Base-by-base conservation (phyloP, 2,329 filamentous ascomycete genomes). In the Trichoderma asperellum region DNA sequence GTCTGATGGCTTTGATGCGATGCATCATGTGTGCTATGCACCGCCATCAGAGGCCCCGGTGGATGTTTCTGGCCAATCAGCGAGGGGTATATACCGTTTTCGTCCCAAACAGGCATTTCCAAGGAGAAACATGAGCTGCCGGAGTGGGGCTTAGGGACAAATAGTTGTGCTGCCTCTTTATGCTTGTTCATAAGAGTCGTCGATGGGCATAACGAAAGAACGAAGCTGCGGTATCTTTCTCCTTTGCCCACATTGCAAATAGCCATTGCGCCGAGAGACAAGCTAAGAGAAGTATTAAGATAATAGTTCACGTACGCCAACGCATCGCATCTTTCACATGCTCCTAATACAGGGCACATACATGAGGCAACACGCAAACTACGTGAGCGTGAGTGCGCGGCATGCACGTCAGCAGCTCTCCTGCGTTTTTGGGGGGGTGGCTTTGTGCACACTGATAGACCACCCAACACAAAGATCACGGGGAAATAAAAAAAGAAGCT, bases 41-140 rank as follows among this genome's bases (percentile, higher is more conserved):
- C 47, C 57, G 56, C 65, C 57, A 53, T 61, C 37, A 21, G 47
- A 18, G 8, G 40, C 18, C 2, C 32, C 40, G 65, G 57, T 34
- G 35, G n/a, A 56, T 47, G 24, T 24, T 62, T 43, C 34, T 52
- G 34, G 21, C 65, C 65, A 68, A 68, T 68, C 56, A 60, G 29
- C 18, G 34, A 32, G 14, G n/a, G n/a, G 43, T 40, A 61, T 61
- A 2, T 34, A 11, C 57, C 65, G 34, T 40, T 60, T 61, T 60
- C 56, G 57, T 68, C 65, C 65, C 21, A 68, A 68, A 68, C 18
- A 18, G 65, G 65, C 43, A 68, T 65, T 65, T 29, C 37, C 52
- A n/a, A 65, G 40, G 62, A 65, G 62, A 65, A 49, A 32, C 37
- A 37, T 24, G 35, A 65, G 47, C 21, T 24, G 10, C 47, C n/a